Evolutionary conservation across 2,329 filamentous ascomycete species (phyloP).

Genomic region (Penicillium crustosum): DNA sequence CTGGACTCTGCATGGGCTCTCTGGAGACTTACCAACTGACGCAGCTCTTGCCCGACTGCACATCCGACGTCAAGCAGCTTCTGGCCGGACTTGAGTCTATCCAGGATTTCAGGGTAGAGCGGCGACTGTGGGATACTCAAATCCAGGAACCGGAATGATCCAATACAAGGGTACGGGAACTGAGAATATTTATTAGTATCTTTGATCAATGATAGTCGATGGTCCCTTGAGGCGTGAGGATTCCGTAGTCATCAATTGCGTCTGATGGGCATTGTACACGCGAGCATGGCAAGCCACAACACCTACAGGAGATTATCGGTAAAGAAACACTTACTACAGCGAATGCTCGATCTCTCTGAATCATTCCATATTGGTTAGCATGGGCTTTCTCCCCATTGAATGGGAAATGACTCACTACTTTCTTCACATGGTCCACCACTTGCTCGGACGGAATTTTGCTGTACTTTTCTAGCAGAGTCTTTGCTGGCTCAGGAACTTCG

Average conservation of each 20-base stretch:
- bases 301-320: neutral
- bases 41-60: conserved; percentile 26
- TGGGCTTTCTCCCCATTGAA: neutral
- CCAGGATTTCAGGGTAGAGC: conserved; percentile 21
- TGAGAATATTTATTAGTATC: neutral
- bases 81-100: conserved; percentile 22
- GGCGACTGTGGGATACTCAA: conserved; percentile 22
- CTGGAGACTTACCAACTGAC: conserved; percentile 17
- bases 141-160: conserved; percentile 24
- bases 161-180: conserved; percentile 29
- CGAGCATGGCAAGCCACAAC: neutral
- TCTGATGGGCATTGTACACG: neutral
- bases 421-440: conserved; percentile 20
- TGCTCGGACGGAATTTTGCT: conserved; percentile 17
- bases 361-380: neutral
- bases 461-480: conserved; percentile 20
- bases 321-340: conserved; percentile 14
- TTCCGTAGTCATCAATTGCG: neutral
- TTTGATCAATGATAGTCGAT: neutral
- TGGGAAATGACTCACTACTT: conserved; percentile 14
- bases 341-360: conserved; percentile 22
- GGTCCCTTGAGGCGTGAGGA: neutral
- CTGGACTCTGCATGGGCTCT: neutral
- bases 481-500: conserved; percentile 18
- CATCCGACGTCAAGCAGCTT: conserved; percentile 27